Evolutionary conservation across 2,329 filamentous ascomycete species (phyloP).

Genomic region (Aspergillus fumigatiaffinis): DNA sequence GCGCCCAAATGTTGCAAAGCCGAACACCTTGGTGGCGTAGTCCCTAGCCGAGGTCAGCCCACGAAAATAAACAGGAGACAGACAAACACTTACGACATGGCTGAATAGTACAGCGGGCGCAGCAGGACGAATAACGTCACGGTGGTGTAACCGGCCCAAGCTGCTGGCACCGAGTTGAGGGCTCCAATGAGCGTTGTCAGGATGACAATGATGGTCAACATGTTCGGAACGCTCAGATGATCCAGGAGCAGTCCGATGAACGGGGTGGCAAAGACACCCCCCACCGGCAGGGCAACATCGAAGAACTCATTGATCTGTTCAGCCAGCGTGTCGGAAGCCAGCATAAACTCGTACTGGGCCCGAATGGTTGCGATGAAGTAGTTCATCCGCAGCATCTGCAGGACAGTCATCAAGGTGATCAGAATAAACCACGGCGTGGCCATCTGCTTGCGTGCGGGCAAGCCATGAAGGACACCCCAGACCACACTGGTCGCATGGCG

Average conservation of each 20-base stretch:
- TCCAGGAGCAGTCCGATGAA: conserved; percentile 81
- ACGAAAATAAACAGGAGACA: background rate
- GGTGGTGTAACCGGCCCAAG: conserved; percentile 65
- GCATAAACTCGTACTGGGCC: conserved; percentile 74
- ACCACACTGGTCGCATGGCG: conserved; percentile 70
- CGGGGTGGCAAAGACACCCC: conserved; percentile 75
- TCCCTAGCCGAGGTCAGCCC: conserved; percentile 47
- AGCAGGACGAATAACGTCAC: conserved; percentile 80
- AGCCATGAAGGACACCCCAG: conserved; percentile 77
- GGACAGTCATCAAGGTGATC: conserved; percentile 74
- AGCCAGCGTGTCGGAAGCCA: conserved; percentile 59
- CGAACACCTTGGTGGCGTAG: conserved; percentile 87
- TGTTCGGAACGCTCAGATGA: conserved; percentile 66
- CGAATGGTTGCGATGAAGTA: conserved; percentile 88
- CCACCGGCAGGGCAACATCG: conserved; percentile 74
- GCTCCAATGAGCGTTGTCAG: conserved; percentile 71
- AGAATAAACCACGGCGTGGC: conserved; percentile 80
- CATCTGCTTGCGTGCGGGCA: conserved; percentile 67
- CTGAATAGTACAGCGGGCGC: conserved; percentile 85
- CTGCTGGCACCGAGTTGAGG: conserved; percentile 67
- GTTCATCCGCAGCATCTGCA: conserved; percentile 80
- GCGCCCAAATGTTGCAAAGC: conserved; percentile 84
- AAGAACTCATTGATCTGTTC: conserved; percentile 76
- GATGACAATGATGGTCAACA: conserved; percentile 65
- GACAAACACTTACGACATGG: conserved; percentile 59